phyloP scores from a whole-genome alignment of 1,284 basidiomycete species.

The Cutaneotrichosporon daszewskae region DNA sequence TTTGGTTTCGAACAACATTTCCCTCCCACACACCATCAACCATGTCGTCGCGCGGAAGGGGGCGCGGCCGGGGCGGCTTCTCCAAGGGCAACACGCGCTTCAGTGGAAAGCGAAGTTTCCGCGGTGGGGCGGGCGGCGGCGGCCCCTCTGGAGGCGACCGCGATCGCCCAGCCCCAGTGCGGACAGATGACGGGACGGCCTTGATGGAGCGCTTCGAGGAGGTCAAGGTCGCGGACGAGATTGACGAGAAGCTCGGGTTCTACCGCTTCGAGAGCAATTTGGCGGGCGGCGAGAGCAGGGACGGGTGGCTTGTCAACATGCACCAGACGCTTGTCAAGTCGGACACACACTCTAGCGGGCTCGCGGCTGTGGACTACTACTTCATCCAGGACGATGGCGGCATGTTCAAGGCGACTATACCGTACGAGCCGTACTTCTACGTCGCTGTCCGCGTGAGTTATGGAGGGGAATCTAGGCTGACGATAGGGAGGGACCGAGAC shows the following conservation, averaged over 20 bases:
- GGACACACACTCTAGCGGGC: slow-evolving; percentile 69
- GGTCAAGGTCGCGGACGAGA: slow-evolving; percentile 67
- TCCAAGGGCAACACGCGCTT: slow-evolving; percentile 43
- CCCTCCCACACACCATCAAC: not conserved
- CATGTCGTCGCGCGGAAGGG: slow-evolving; percentile 50
- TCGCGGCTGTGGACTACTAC: slow-evolving; percentile 91
- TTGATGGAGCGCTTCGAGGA: slow-evolving; percentile 77
- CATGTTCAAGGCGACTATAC: slow-evolving; percentile 91
- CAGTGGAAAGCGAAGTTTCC: slow-evolving; percentile 31
- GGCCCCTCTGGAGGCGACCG: slow-evolving; percentile 10
- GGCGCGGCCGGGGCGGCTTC: slow-evolving; percentile 48
- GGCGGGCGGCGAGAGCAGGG: slow-evolving; percentile 60
- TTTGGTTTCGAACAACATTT: not conserved
- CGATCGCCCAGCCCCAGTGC: slow-evolving; percentile 52
- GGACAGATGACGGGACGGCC: slow-evolving; percentile 81
- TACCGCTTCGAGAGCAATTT: slow-evolving; percentile 57
- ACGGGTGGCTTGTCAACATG: slow-evolving; percentile 98
- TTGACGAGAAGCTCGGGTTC: slow-evolving; percentile 93
- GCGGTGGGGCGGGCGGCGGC: slow-evolving; percentile 13
- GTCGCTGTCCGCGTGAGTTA: slow-evolving; percentile 76
- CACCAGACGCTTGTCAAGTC: slow-evolving; percentile 90
- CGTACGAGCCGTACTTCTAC: slow-evolving; percentile 92
- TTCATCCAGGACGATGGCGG: slow-evolving; percentile 96
- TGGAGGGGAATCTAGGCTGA: slow-evolving; percentile 8
- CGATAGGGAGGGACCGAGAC: slow-evolving; percentile 78